phyloP scores from a whole-genome alignment of 345 rosid species.

The Durio zibethinus region DNA sequence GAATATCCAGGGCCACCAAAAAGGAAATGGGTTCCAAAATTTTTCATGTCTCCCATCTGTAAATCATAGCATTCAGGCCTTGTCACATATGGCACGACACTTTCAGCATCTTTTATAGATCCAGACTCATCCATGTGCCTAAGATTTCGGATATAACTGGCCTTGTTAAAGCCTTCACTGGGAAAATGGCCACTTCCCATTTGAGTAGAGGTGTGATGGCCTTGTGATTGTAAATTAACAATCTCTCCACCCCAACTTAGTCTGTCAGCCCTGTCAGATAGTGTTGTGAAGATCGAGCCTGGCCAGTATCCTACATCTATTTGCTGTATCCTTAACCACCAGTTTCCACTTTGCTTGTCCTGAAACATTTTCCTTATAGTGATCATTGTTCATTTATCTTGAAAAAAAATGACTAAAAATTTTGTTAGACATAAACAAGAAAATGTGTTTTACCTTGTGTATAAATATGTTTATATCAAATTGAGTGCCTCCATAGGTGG shows the following conservation, averaged over 20 bases:
- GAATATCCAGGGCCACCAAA: conserved; percentile 15
- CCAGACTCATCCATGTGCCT: background rate
- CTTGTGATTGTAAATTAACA: conserved; percentile 14
- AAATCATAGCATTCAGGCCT: conserved; percentile 11
- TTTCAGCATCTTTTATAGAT: background rate
- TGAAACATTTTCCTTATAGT: conserved; percentile 13
- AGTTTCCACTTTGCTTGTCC: conserved; percentile 39
- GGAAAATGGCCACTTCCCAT: conserved; percentile 61
- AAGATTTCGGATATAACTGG: conserved; percentile 29
- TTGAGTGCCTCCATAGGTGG: conserved; percentile 27
- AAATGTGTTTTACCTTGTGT: conserved; percentile 16
- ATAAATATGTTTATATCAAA: background rate
- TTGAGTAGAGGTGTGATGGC: conserved; percentile 35
- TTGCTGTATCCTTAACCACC: conserved; percentile 36
- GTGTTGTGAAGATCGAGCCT: conserved; percentile 27
- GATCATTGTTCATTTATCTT: background rate
- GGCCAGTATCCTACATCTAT: conserved; percentile 48
- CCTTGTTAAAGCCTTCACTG: conserved; percentile 33
- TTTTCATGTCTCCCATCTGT: background rate
- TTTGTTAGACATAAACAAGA: background rate
- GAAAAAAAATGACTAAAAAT: background rate
- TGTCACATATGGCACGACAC: background rate
- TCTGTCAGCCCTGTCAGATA: conserved; percentile 26
- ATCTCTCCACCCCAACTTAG: conserved; percentile 50
- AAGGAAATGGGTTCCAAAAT: background rate